phyloP scores from a whole-genome alignment of 2,329 filamentous ascomycete species.

The Sporothrix inflata region DNA sequence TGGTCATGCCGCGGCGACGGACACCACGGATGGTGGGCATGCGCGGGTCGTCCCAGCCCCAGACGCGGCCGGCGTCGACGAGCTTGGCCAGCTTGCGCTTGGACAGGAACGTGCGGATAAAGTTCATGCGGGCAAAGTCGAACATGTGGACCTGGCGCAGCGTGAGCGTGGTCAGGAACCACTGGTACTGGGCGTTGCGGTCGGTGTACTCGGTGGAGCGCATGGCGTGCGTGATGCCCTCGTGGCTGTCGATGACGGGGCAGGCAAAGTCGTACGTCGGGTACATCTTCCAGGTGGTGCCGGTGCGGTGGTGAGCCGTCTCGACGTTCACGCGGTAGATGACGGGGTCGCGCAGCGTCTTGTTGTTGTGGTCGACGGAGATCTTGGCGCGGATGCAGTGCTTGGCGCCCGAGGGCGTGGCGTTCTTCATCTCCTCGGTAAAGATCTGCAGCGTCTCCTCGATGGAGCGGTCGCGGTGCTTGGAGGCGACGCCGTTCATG shows the following conservation, averaged over 20 bases:
- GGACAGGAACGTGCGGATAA: slow-evolving; percentile 78
- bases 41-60: slow-evolving; percentile 84
- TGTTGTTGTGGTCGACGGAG: slow-evolving; percentile 88
- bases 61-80: slow-evolving; percentile 74
- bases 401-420: slow-evolving; percentile 73
- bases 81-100: slow-evolving; percentile 87
- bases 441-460: slow-evolving; percentile 88
- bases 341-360: slow-evolving; percentile 93
- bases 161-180: slow-evolving; percentile 76
- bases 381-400: slow-evolving; percentile 97
- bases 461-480: slow-evolving; percentile 73
- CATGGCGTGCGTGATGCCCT: slow-evolving; percentile 82
- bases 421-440: slow-evolving; percentile 77
- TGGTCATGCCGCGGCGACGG: slow-evolving; percentile 75
- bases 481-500: slow-evolving; percentile 80
- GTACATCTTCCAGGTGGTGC: slow-evolving; percentile 80
- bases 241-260: slow-evolving; percentile 77
- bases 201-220: slow-evolving; percentile 83
- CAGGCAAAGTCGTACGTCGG: slow-evolving; percentile 87
- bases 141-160: slow-evolving; percentile 80
- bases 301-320: slow-evolving; percentile 74
- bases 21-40: slow-evolving; percentile 72
- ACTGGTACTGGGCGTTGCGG: slow-evolving; percentile 83
- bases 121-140: slow-evolving; percentile 85
- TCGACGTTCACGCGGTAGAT: slow-evolving; percentile 82